Conservation (phyloP, 257 asterid genomes). For the Paraleonurus japonicus region DNA sequence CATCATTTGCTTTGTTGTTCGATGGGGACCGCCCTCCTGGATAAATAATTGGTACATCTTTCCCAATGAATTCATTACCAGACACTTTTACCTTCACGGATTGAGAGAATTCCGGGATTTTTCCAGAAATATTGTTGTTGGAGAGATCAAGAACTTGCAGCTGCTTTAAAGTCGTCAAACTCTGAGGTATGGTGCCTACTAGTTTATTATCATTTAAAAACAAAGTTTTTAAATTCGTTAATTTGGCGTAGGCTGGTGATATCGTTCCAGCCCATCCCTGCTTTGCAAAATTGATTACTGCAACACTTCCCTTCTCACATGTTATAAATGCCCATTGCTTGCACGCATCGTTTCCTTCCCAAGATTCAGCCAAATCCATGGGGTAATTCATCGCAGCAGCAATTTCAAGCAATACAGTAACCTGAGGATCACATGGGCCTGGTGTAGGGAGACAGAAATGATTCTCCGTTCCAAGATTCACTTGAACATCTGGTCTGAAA, state of each 20-base stretch:
- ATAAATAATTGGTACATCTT: slow-evolving; percentile 35
- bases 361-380: slow-evolving; percentile 45
- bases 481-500: slow-evolving; percentile 36
- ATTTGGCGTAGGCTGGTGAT: slow-evolving; percentile 53
- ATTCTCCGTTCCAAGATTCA: slow-evolving; percentile 42
- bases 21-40: slow-evolving; percentile 29
- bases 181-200: slow-evolving; percentile 58
- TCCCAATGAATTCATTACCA: slow-evolving; percentile 63
- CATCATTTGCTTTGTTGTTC: background rate
- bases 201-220: slow-evolving; percentile 55
- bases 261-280: slow-evolving; percentile 64
- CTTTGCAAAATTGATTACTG: slow-evolving; percentile 49
- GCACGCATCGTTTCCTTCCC: slow-evolving; percentile 82
- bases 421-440: slow-evolving; percentile 72
- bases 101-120: slow-evolving; percentile 51
- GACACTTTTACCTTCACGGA: slow-evolving; percentile 36
- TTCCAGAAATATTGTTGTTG: slow-evolving; percentile 78
- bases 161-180: slow-evolving; percentile 42
- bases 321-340: slow-evolving; percentile 51
- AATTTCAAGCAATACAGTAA: slow-evolving; percentile 50
- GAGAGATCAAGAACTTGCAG: slow-evolving; percentile 66
- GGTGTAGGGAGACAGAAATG: slow-evolving; percentile 59
- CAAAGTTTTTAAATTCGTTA: slow-evolving; percentile 46
- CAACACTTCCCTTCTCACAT: slow-evolving; percentile 57
- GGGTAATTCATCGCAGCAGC: slow-evolving; percentile 64